Evolutionary conservation across 768 basidiomycete species (phyloP).

Genomic region (Flagelloscypha sp.): DNA sequence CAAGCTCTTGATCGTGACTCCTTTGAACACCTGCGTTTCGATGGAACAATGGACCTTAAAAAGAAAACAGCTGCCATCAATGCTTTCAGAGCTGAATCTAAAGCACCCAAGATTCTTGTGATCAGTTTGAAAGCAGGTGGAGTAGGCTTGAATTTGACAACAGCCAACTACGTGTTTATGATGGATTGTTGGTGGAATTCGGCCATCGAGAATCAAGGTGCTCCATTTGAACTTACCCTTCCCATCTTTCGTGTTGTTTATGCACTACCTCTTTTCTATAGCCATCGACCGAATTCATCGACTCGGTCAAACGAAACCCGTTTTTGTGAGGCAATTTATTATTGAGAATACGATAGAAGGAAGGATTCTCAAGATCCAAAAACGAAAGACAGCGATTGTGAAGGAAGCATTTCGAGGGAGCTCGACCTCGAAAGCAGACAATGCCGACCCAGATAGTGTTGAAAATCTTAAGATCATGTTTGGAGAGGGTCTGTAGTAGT

Average conservation of each 20-base stretch:
- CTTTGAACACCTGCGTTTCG: conserved; percentile 71
- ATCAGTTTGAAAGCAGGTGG: conserved; percentile 87
- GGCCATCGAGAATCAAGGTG: conserved; percentile 74
- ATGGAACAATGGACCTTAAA: conserved; percentile 87
- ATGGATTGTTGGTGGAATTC: conserved; percentile 96
- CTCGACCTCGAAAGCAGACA: conserved; percentile 23
- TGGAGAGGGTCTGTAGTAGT: conserved; percentile 40
- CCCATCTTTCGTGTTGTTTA: background rate
- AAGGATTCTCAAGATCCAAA: conserved; percentile 74
- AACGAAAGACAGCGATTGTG: conserved; percentile 79
- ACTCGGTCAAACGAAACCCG: conserved; percentile 75
- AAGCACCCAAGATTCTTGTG: conserved; percentile 67
- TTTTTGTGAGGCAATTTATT: conserved; percentile 81
- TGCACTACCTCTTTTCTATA: conserved; percentile 17
- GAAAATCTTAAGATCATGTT: conserved; percentile 81
- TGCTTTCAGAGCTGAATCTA: conserved; percentile 64
- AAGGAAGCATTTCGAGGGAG: conserved; percentile 73
- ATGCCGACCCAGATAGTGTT: conserved; percentile 59
- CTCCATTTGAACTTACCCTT: background rate
- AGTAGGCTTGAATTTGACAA: conserved; percentile 79
- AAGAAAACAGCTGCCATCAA: conserved; percentile 67
- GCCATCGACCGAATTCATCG: conserved; percentile 84
- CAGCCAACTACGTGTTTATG: conserved; percentile 83
- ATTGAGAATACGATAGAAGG: conserved; percentile 73
- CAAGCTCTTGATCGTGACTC: conserved; percentile 58